phyloP scores from a whole-genome alignment of 2,329 filamentous ascomycete genomes.

The Fusarium pseudograminearum region DNA sequence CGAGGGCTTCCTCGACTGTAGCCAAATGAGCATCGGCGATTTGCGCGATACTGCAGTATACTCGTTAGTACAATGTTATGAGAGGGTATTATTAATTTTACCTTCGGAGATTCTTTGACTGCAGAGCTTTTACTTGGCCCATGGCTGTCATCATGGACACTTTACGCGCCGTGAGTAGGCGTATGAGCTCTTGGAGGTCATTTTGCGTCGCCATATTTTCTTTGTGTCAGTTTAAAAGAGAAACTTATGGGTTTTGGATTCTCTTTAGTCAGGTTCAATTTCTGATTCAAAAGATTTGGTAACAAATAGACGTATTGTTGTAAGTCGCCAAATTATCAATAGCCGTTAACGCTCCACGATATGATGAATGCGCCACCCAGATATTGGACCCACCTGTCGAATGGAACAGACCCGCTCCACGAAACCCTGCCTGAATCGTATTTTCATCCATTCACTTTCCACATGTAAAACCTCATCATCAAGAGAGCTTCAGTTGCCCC shows the following conservation, averaged over 20 bases:
- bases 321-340: slow-evolving; percentile 32
- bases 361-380: slow-evolving; percentile 24
- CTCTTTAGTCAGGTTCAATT: too few relatives aligned
- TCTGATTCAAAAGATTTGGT: neutral
- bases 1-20: slow-evolving; percentile 60
- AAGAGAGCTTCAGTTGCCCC: neutral
- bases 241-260: too few relatives aligned
- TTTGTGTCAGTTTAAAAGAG: neutral
- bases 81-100: slow-evolving; percentile 47
- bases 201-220: slow-evolving; percentile 66
- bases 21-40: slow-evolving; percentile 63
- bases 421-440: slow-evolving; percentile 23
- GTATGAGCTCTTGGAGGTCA: slow-evolving; percentile 71
- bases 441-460: slow-evolving; percentile 21
- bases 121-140: slow-evolving; percentile 68
- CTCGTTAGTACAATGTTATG: neutral
- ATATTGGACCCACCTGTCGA: slow-evolving; percentile 22
- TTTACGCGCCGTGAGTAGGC: slow-evolving; percentile 69
- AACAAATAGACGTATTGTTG: slow-evolving; percentile 20
- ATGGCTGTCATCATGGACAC: slow-evolving; percentile 70
- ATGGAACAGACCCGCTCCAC: slow-evolving; percentile 41
- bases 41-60: slow-evolving; percentile 61
- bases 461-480: slow-evolving; percentile 24
- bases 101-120: slow-evolving; percentile 67
- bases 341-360: slow-evolving; percentile 23